These are phyloP conservation scores for Malania oleifera DNA, from an alignment of 164 flowering plant genomes.

Conservation along the genomic window DNA sequence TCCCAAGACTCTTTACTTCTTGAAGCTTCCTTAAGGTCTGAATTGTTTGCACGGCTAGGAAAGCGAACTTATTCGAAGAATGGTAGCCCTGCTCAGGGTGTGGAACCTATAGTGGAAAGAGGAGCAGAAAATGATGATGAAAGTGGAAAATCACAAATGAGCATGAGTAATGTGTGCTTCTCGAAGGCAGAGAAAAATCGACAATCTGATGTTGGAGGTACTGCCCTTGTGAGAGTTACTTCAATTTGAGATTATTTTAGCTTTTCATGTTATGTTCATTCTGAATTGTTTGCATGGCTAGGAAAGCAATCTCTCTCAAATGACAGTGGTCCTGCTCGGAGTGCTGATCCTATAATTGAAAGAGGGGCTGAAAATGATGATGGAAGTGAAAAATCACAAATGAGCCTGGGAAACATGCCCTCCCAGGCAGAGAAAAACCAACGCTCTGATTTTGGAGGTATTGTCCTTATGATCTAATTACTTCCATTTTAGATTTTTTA, in stretches of 20 bases:
- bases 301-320: neutral
- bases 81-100: conserved; percentile 9
- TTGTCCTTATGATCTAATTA: neutral
- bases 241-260: neutral
- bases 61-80: conserved; percentile 25
- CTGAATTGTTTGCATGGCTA: conserved; percentile 1
- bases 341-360: neutral
- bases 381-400: conserved; percentile 1
- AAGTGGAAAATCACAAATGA: conserved; percentile 25
- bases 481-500: neutral
- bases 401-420: neutral
- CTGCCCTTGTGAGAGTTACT: neutral
- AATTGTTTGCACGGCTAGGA: conserved; percentile 61
- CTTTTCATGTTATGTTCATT: neutral
- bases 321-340: neutral
- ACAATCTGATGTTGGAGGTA: neutral
- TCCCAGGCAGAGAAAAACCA: neutral
- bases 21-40: conserved; percentile 75
- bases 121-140: conserved; percentile 26
- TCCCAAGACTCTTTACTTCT: conserved; percentile 46
- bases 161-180: conserved; percentile 8
- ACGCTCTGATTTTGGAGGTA: conserved; percentile 34
- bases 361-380: neutral
- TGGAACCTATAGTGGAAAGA: conserved; percentile 21
- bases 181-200: conserved; percentile 25